These are phyloP conservation scores for Durio zibethinus DNA, from an alignment of 345 rosid genomes.

Conservation along the genomic window DNA sequence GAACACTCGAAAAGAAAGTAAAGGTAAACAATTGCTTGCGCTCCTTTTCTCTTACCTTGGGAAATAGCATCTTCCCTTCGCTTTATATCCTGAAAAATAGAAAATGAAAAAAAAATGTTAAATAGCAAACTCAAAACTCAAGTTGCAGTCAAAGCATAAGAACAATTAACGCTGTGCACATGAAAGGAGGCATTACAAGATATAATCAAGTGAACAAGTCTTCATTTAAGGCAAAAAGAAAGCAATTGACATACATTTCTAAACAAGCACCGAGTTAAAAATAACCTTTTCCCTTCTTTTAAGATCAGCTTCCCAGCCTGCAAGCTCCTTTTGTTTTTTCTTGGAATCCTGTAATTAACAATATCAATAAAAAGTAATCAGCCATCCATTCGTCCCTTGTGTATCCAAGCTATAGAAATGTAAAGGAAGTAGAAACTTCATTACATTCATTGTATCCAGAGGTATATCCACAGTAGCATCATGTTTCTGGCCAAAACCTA, in stretches of 20 bases:
- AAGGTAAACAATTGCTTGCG: background rate
- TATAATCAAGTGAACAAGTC: background rate
- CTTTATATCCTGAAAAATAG: slow-evolving; percentile 55
- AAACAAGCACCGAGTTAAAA: background rate
- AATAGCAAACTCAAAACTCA: slow-evolving; percentile 13
- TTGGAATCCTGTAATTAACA: slow-evolving; percentile 51
- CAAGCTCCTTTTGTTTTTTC: slow-evolving; percentile 72
- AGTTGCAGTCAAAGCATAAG: background rate
- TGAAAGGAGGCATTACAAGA: background rate
- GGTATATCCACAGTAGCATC: slow-evolving; percentile 94
- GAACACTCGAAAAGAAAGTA: background rate
- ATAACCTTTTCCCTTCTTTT: slow-evolving; percentile 74
- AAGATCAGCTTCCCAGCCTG: slow-evolving; percentile 91
- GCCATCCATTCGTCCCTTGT: background rate
- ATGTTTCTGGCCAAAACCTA: slow-evolving; percentile 60
- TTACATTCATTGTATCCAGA: slow-evolving; percentile 72
- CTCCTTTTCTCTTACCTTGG: slow-evolving; percentile 35
- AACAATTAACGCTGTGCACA: background rate
- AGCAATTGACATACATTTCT: background rate
- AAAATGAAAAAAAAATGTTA: background rate
- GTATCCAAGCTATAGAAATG: background rate
- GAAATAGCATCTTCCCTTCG: slow-evolving; percentile 74
- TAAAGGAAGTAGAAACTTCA: slow-evolving; percentile 3
- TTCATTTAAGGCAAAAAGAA: background rate
- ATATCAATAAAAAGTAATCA: slow-evolving; percentile 20